Evolutionary conservation across 768 basidiomycete genomes (phyloP), one percentile per base, ranked within the genome.

Genomic region (Russula sp.): DNA sequence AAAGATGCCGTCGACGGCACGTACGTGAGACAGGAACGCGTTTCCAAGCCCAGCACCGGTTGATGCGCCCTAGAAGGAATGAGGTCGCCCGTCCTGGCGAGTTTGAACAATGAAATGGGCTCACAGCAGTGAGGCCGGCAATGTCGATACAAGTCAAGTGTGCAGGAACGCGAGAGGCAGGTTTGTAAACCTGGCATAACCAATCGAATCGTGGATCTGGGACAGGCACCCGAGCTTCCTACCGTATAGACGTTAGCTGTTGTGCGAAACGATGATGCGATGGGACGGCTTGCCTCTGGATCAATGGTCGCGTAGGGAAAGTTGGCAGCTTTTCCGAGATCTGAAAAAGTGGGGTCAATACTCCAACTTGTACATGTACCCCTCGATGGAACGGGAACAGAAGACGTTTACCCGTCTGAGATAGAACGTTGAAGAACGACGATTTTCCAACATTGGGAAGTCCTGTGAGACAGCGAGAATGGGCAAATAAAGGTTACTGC

Each of bases 1-100:
- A 81, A 98, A 99, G 71, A 99, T 99, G 70, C 97, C 97, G 73
- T 99, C 97, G 64, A 98, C 96, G 10, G 97, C 92, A 61, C 97
- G 89, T 48, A 99, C 95, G 73, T 98, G 94, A 11, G 94, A 95
- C 73, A 99, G 78, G 81, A 99, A 99, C 32, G 94, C 85, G 73
- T 99, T 99, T 47, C 97, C 97, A 45, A 99, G 86, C 72, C 97
- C 97, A 51, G 93, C 97, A 68, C 97, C 97, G 37, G 95, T 98
- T 11, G 96, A 98, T 1, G 97, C 97, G 62, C 97, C 96, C 84
- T 91, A 56, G 10, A 61, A 49, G 61, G 49, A 27, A 59, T 54
- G 47, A 51, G 61, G 66, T 57, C 16, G 52, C 59, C 57, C 22
- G 59, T 55, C 47, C 65, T 32, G 45, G 35, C 39, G 32, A 54